These are phyloP conservation scores for Meyerozyma smithsonii DNA, from an alignment of 1,139 yeast species.

Conservation along the genomic window DNA sequence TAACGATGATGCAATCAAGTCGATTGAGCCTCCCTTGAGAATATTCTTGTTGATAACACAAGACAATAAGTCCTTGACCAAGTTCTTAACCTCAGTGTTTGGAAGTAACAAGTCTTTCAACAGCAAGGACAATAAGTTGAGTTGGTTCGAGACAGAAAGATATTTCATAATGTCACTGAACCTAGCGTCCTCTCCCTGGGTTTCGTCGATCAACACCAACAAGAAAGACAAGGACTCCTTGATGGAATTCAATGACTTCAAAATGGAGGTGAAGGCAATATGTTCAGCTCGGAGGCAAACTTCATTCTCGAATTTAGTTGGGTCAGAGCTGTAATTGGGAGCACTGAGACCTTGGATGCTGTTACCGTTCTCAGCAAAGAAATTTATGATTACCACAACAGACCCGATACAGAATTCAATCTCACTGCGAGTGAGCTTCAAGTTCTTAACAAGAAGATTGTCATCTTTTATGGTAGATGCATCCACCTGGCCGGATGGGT, in stretches of 20 bases:
- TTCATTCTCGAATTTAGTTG: constrained; percentile 49
- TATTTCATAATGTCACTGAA: constrained; percentile 66
- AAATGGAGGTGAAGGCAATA: constrained; percentile 76
- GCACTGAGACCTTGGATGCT: constrained; percentile 61
- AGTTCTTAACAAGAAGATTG: constrained; percentile 38
- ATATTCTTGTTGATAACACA: constrained; percentile 86
- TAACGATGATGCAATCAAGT: constrained; percentile 77
- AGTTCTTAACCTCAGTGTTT: constrained; percentile 51
- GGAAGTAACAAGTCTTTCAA: constrained; percentile 74
- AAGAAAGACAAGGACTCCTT: constrained; percentile 89
- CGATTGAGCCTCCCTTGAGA: constrained; percentile 89
- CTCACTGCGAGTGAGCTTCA: constrained; percentile 49
- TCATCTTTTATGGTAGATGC: constrained; percentile 42
- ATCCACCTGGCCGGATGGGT: constrained; percentile 30
- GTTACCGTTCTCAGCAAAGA: constrained; percentile 52
- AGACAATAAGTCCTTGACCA: constrained; percentile 81
- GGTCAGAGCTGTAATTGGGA: constrained; percentile 45
- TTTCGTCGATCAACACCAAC: constrained; percentile 76
- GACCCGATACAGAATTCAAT: constrained; percentile 68
- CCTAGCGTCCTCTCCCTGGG: constrained; percentile 38
- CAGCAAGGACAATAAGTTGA: constrained; percentile 58
- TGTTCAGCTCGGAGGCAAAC: constrained; percentile 88
- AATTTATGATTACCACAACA: constrained; percentile 55
- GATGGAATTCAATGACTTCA: constrained; percentile 70
- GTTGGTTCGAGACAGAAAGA: constrained; percentile 62